These are phyloP conservation scores for Penicillium sclerotiorum DNA, from an alignment of 2,329 filamentous ascomycete species.

Conservation along the genomic window DNA sequence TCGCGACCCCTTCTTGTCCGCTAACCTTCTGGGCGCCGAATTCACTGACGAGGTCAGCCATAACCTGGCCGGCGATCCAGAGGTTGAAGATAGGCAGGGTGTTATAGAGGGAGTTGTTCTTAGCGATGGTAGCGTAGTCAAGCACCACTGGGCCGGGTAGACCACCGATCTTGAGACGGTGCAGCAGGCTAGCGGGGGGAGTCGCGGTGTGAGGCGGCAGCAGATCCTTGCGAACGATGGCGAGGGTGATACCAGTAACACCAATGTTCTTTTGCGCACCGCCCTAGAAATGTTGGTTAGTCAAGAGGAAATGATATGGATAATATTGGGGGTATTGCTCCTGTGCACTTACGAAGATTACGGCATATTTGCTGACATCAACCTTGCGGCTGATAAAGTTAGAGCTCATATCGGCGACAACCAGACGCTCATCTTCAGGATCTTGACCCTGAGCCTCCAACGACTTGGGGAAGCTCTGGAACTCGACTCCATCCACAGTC, in stretches of 20 bases:
- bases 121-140: constrained; percentile 80
- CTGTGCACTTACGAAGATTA: constrained; percentile 84
- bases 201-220: constrained; percentile 68
- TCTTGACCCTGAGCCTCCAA: constrained; percentile 58
- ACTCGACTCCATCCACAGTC: constrained; percentile 78
- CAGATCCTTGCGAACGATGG: constrained; percentile 79
- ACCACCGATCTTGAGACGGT: constrained; percentile 73
- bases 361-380: constrained; percentile 75
- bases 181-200: constrained; percentile 69
- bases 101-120: constrained; percentile 96
- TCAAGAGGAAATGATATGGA: not conserved
- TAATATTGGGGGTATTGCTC: constrained; percentile 3
- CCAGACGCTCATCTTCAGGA: constrained; percentile 69
- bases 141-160: constrained; percentile 68
- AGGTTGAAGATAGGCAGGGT: constrained; percentile 94
- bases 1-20: constrained; percentile 73
- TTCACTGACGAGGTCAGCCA: constrained; percentile 69
- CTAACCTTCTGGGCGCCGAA: constrained; percentile 69
- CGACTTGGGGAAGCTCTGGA: constrained; percentile 69
- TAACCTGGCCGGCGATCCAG: constrained; percentile 85
- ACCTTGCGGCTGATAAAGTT: constrained; percentile 86
- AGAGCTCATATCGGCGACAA: constrained; percentile 91
- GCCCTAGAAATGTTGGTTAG: constrained; percentile 42
- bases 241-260: constrained; percentile 80
- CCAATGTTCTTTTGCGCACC: constrained; percentile 96